Evolutionary conservation across 345 rosid species (phyloP).

Genomic region (Rhizophora mangle): DNA sequence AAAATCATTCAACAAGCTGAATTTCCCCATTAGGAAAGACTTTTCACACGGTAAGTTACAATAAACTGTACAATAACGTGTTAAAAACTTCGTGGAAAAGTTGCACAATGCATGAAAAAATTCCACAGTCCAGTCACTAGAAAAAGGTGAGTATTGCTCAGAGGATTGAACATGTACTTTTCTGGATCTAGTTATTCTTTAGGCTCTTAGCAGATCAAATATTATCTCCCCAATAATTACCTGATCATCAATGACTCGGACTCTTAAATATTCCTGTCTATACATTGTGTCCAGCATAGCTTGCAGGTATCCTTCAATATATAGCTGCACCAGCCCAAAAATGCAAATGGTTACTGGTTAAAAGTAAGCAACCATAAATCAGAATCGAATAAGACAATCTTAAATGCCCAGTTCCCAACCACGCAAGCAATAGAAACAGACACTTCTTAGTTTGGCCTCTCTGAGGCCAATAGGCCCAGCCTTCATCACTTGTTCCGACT

Average conservation of each 20-base stretch:
- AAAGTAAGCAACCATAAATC: background rate
- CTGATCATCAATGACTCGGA: slow-evolving; percentile 88
- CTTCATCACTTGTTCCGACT: background rate
- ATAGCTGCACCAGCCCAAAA: slow-evolving; percentile 52
- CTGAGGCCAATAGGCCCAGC: no score
- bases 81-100: background rate
- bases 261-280: slow-evolving; percentile 90
- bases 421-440: background rate
- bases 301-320: slow-evolving; percentile 93
- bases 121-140: slow-evolving; percentile 1
- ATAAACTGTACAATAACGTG: background rate
- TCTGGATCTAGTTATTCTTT: background rate
- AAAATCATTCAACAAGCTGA: slow-evolving; percentile 8
- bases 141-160: background rate
- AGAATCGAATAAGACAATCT: background rate
- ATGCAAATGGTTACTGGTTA: slow-evolving; percentile 9
- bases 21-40: background rate
- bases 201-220: background rate
- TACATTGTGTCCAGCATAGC: slow-evolving; percentile 89
- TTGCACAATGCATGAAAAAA: background rate
- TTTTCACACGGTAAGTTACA: background rate
- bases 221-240: slow-evolving; percentile 28
- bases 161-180: background rate
- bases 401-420: background rate
- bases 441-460: no score